phyloP scores from a whole-genome alignment of 257 asterid genomes.

The Euphrasia confusa region DNA sequence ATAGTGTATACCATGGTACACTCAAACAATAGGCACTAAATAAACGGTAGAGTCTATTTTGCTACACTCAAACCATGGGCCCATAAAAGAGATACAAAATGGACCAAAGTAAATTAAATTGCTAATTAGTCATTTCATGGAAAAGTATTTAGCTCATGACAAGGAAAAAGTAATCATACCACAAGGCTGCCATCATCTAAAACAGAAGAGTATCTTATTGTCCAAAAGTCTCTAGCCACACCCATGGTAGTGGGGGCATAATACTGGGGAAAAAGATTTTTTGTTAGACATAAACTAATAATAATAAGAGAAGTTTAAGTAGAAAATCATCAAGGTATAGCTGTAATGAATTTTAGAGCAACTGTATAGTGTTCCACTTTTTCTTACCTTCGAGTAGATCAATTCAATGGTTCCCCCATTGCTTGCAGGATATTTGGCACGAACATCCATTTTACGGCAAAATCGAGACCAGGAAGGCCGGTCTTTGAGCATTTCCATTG shows the following conservation, averaged over 20 bases:
- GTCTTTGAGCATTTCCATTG: conserved; percentile 39
- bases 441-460: conserved; percentile 35
- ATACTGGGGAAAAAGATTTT: conserved; percentile 26
- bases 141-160: not conserved
- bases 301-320: conserved; percentile 4
- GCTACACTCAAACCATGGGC: not conserved
- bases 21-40: too few species aligned
- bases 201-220: conserved; percentile 40
- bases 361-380: conserved; percentile 14
- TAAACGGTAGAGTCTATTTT: not conserved
- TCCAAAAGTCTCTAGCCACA: conserved; percentile 51
- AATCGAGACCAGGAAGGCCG: conserved; percentile 34
- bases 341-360: conserved; percentile 4
- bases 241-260: conserved; percentile 51
- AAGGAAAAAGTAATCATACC: conserved; percentile 33
- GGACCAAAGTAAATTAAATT: conserved; percentile 4
- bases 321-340: conserved; percentile 16
- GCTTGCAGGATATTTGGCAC: conserved; percentile 28
- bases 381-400: conserved; percentile 36
- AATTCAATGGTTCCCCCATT: conserved; percentile 41
- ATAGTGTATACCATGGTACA: too few species aligned
- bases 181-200: conserved; percentile 42
- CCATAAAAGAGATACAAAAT: conserved; percentile 1
- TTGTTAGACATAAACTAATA: not conserved
- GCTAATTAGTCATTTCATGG: not conserved